Evolutionary conservation across 345 rosid species (phyloP).

Genomic region (Anastatica hierochuntica): DNA sequence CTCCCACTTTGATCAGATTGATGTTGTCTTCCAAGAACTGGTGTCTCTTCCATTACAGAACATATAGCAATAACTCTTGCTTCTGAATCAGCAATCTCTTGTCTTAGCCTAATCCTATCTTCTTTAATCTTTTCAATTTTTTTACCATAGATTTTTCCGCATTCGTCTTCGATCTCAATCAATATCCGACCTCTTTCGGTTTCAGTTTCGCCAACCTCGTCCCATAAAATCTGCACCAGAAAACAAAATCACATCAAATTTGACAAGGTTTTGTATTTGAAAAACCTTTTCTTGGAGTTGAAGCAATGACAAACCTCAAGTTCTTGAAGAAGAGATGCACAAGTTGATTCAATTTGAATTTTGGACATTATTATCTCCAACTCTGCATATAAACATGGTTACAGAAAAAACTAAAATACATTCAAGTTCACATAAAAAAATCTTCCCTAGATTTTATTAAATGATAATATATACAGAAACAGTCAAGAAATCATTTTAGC

Average conservation of each 20-base stretch:
- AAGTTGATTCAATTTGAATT: constrained; percentile 46
- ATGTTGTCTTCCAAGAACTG: constrained; percentile 59
- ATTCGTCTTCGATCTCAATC: constrained; percentile 77
- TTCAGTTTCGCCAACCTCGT: constrained; percentile 79
- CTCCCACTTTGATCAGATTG: constrained; percentile 60
- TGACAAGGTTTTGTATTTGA: neutral
- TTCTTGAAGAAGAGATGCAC: constrained; percentile 57
- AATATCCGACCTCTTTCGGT: constrained; percentile 64
- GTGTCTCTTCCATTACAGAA: constrained; percentile 81
- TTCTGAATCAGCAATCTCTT: constrained; percentile 67
- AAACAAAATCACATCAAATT: neutral
- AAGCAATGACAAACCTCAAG: constrained; percentile 55
- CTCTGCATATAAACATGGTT: neutral
- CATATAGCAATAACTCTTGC: constrained; percentile 72
- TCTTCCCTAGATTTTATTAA: neutral
- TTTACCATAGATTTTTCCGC: constrained; percentile 56
- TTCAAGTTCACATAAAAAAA: too few relatives aligned
- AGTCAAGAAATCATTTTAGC: too few relatives aligned
- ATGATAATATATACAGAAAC: too few relatives aligned
- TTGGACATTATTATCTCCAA: constrained; percentile 37
- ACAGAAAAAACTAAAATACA: neutral
- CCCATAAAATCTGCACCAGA: constrained; percentile 61
- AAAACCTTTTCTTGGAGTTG: neutral
- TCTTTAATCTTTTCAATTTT: constrained; percentile 64
- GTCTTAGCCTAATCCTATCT: constrained; percentile 50